phyloP scores from a whole-genome alignment of 2,329 filamentous ascomycete species.

The Alternaria arborescens region DNA sequence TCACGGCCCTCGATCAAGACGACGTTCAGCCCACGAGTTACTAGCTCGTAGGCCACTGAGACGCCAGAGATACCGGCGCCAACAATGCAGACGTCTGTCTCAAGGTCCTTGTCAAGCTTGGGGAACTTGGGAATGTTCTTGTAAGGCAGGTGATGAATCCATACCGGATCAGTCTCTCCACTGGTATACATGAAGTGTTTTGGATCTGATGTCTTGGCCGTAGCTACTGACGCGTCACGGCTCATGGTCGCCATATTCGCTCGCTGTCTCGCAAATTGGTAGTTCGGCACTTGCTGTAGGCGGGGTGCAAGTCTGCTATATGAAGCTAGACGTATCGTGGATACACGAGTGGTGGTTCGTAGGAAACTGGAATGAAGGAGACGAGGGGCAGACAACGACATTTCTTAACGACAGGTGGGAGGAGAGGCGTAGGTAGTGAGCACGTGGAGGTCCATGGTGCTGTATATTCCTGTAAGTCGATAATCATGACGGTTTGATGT shows the following conservation, averaged over 20 bases:
- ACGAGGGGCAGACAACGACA: slow-evolving; percentile 26
- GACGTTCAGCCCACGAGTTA: slow-evolving; percentile 60
- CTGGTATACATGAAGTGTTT: slow-evolving; percentile 57
- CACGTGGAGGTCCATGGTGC: slow-evolving; percentile 19
- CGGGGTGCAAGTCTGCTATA: slow-evolving; percentile 5
- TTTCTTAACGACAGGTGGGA: slow-evolving; percentile 13
- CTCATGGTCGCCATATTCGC: slow-evolving; percentile 26
- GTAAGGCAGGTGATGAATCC: slow-evolving; percentile 61
- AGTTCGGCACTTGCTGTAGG: slow-evolving; percentile 1
- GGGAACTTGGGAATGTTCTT: slow-evolving; percentile 56
- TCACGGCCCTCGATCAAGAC: slow-evolving; percentile 64
- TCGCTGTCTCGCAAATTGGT: slow-evolving; percentile 10
- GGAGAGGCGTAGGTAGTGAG: not conserved
- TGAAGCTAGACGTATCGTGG: slow-evolving; percentile 5
- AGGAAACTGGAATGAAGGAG: slow-evolving; percentile 14
- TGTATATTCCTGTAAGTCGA: slow-evolving; percentile 9
- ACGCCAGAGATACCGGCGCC: slow-evolving; percentile 64
- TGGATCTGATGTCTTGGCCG: slow-evolving; percentile 27
- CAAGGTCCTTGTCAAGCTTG: slow-evolving; percentile 54
- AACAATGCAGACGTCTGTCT: slow-evolving; percentile 61
- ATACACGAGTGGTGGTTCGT: slow-evolving; percentile 9
- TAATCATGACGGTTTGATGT: slow-evolving; percentile 26
- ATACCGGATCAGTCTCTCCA: slow-evolving; percentile 62
- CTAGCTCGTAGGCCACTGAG: slow-evolving; percentile 62
- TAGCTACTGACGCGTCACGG: slow-evolving; percentile 10